Evolutionary conservation across 2,329 filamentous ascomycete species (phyloP).

Genomic region (Zymoseptoria brevis): DNA sequence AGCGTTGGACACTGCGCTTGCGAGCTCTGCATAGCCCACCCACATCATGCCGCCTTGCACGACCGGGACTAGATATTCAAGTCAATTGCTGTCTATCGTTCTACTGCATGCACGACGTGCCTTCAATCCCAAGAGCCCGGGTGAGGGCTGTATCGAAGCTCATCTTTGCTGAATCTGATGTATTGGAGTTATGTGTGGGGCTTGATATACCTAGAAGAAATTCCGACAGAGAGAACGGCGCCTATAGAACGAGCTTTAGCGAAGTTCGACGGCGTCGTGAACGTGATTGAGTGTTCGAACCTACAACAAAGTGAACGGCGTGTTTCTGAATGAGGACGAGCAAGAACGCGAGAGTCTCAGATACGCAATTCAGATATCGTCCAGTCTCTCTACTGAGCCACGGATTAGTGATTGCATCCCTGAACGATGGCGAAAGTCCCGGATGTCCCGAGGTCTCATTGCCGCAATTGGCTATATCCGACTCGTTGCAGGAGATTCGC

Average conservation of each 20-base stretch:
- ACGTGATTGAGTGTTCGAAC: no score
- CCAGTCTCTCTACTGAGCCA: background rate
- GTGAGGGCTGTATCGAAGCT: slow-evolving; percentile 57
- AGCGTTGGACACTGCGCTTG: slow-evolving; percentile 65
- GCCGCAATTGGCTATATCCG: background rate
- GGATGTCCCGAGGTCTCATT: background rate
- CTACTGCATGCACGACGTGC: slow-evolving; percentile 20
- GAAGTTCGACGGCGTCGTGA: no score
- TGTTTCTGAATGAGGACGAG: no score
- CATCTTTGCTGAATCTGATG: slow-evolving; percentile 33
- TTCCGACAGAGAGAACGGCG: no score
- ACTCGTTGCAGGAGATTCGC: background rate
- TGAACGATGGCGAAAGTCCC: background rate
- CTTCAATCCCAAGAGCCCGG: slow-evolving; percentile 48
- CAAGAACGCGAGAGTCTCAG: no score
- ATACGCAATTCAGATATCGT: background rate
- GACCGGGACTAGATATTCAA: slow-evolving; percentile 53
- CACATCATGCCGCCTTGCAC: slow-evolving; percentile 83
- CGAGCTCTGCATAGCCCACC: slow-evolving; percentile 70
- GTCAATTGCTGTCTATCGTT: slow-evolving; percentile 26
- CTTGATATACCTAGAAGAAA: no score
- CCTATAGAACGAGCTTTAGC: no score
- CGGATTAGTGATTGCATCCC: background rate
- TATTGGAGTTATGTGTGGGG: no score
- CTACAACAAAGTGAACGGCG: no score